phyloP scores from a whole-genome alignment of 2,329 filamentous ascomycete genomes.

The Penicillium thymicola region DNA sequence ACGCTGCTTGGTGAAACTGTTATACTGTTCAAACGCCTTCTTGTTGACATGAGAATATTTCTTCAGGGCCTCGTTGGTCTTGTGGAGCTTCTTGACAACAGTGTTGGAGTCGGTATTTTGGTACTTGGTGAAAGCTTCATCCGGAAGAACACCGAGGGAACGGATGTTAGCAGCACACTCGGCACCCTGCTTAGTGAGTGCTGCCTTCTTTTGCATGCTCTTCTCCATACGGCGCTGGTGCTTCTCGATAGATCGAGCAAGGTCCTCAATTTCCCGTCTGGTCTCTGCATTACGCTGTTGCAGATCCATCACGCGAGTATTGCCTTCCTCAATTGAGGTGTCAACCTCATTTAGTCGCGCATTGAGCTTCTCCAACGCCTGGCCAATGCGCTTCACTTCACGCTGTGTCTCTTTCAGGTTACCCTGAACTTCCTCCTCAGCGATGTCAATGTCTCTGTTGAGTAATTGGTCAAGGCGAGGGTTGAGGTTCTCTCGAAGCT shows the following conservation, averaged over 20 bases:
- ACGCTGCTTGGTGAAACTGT: slow-evolving; percentile 90
- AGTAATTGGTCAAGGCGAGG: slow-evolving; percentile 84
- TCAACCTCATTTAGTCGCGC: slow-evolving; percentile 72
- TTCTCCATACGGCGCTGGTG: slow-evolving; percentile 90
- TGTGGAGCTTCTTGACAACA: slow-evolving; percentile 73
- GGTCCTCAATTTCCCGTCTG: slow-evolving; percentile 69
- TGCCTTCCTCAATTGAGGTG: slow-evolving; percentile 61
- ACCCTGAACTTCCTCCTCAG: slow-evolving; percentile 57
- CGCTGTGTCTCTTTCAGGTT: slow-evolving; percentile 74
- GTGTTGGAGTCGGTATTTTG: slow-evolving; percentile 74
- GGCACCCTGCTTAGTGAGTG: slow-evolving; percentile 70
- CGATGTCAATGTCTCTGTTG: slow-evolving; percentile 66
- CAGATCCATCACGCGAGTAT: slow-evolving; percentile 54
- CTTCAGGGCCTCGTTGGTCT: slow-evolving; percentile 87
- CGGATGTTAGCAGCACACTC: slow-evolving; percentile 87
- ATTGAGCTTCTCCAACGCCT: slow-evolving; percentile 64
- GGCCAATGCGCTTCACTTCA: slow-evolving; percentile 74
- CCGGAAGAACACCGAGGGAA: slow-evolving; percentile 86
- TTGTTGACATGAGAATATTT: slow-evolving; percentile 99
- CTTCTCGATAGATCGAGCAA: slow-evolving; percentile 74
- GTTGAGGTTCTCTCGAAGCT: slow-evolving; percentile 83
- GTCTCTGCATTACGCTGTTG: slow-evolving; percentile 60
- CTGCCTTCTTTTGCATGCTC: slow-evolving; percentile 81
- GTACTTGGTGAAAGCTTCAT: slow-evolving; percentile 91
- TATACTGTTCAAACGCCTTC: slow-evolving; percentile 98